Conservation (phyloP, 2,329 filamentous ascomycete genomes). For the Epichloe uncinata region DNA sequence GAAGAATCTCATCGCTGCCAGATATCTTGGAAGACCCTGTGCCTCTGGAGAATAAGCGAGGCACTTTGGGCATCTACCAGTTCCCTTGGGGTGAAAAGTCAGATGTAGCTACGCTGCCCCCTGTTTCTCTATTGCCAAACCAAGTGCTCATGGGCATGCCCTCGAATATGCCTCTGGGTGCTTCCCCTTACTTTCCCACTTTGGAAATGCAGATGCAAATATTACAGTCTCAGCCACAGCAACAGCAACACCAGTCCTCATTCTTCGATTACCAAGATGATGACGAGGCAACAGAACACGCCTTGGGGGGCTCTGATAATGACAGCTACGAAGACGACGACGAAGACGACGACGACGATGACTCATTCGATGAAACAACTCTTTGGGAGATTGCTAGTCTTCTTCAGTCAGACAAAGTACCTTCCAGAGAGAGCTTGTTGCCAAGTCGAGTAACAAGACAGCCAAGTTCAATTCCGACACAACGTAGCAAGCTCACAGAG, state of each 20-base stretch:
- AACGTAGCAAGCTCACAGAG: neutral
- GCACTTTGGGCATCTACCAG: conserved; percentile 50
- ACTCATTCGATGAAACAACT: conserved; percentile 46
- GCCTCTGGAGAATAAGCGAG: conserved; percentile 43
- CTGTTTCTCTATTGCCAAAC: conserved; percentile 13
- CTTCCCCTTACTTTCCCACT: conserved; percentile 2
- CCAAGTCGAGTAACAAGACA: conserved; percentile 17
- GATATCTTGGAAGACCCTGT: conserved; percentile 51
- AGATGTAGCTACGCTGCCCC: conserved; percentile 31
- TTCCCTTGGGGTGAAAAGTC: conserved; percentile 54
- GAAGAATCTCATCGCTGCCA: conserved; percentile 44
- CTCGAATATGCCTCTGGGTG: conserved; percentile 30
- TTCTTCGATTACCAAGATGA: conserved; percentile 51
- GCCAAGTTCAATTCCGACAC: neutral
- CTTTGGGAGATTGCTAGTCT: conserved; percentile 52
- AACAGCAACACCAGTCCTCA: conserved; percentile 29
- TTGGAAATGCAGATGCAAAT: conserved; percentile 4
- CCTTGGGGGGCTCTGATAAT: conserved; percentile 12
- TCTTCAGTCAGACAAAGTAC: conserved; percentile 37
- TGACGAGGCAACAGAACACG: conserved; percentile 21
- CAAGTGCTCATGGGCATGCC: conserved; percentile 30
- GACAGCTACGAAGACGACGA: conserved; percentile 19
- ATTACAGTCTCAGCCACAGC: conserved; percentile 21
- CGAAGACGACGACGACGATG: conserved; percentile 13
- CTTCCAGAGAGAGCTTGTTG: conserved; percentile 38